Evolutionary conservation across 2,329 filamentous ascomycete species (phyloP), one percentile per base, ranked within the genome.

Genomic region (Colletotrichum lupini): DNA sequence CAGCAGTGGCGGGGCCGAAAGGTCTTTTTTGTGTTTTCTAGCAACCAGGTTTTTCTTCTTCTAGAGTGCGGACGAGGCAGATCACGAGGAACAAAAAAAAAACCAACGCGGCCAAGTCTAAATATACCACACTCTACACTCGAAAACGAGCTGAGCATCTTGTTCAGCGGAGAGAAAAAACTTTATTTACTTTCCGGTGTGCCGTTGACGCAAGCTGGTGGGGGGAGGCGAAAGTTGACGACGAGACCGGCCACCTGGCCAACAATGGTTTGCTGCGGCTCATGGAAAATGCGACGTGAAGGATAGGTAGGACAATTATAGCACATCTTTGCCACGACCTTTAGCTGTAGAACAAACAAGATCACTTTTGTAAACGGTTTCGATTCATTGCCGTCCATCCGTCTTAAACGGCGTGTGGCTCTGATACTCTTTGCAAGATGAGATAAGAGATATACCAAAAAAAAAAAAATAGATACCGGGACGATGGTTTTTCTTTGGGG

Each of bases 71-170:
- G n/a, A 64, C 62, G 52, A 57, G 62, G 52, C 32, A 46, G 46
- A 30, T 61, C 60, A 73, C 71, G 71, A 73, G 67, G 67, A 61
- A 35, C 12, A 42, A 42, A 42, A 42, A 42, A 42, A 42, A 42
- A 42, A 16, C 32, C 4, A 26, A 26, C 26, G 26, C 26, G 26
- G 49, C 30, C 42, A 42, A 32, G 56, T 71, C 60, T 66, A 71
- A 73, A 56, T 66, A 73, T 71, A 73, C 32, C 70, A 73, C 53
- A n/a, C 37, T 53, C 12, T 26, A 14, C 30, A n/a, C 42, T 46
- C 5, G 11, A 35, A 19, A 30, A 62, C 42, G 7, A 46, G 42
- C 42, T 46, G 42, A 46, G 16, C 16, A 46, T n/a, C 14, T 16
- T 19, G 16, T n/a, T 16, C 14, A 42, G 42, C 19, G 22, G 3